These are phyloP conservation scores for Alternaria triticimaculans DNA, from an alignment of 2,329 filamentous ascomycete species.

Conservation along the genomic window DNA sequence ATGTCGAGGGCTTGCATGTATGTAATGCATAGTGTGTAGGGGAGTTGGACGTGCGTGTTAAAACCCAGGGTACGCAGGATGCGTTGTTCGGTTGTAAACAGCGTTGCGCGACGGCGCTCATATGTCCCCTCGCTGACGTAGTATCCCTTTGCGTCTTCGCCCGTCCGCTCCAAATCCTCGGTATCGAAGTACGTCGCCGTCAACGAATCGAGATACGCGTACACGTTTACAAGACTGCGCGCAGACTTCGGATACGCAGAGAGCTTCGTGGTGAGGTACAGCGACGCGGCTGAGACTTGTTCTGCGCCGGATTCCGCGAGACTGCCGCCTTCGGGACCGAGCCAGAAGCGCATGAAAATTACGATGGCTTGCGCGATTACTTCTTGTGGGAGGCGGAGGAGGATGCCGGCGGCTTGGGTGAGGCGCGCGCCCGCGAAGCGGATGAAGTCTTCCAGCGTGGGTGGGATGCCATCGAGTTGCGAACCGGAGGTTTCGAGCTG, in stretches of 20 bases:
- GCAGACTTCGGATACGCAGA: conserved; percentile 77
- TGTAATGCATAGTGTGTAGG: conserved; percentile 85
- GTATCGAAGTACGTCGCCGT: conserved; percentile 62
- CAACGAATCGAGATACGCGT: conserved; percentile 76
- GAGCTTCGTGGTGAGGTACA: conserved; percentile 85
- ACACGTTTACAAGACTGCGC: conserved; percentile 83
- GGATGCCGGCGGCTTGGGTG: conserved; percentile 78
- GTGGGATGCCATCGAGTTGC: conserved; percentile 65
- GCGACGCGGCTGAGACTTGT: conserved; percentile 79
- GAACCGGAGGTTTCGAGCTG: conserved; percentile 68
- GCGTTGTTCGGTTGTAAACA: conserved; percentile 78
- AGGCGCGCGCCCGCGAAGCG: conserved; percentile 75
- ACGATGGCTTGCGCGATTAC: conserved; percentile 86
- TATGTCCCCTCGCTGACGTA: conserved; percentile 78
- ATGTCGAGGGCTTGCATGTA: conserved; percentile 90
- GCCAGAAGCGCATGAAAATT: conserved; percentile 81
- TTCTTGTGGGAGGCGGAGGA: conserved; percentile 84
- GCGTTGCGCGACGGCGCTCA: conserved; percentile 62
- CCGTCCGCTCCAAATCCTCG: background rate
- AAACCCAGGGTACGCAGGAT: conserved; percentile 81
- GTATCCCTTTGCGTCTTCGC: conserved; percentile 36
- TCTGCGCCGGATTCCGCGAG: conserved; percentile 60
- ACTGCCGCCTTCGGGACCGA: conserved; percentile 62
- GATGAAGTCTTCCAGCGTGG: conserved; percentile 73
- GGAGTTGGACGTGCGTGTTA: conserved; percentile 82